phyloP scores from a whole-genome alignment of 495 filamentous ascomycete species.

The Elaphomyces granulatus region DNA sequence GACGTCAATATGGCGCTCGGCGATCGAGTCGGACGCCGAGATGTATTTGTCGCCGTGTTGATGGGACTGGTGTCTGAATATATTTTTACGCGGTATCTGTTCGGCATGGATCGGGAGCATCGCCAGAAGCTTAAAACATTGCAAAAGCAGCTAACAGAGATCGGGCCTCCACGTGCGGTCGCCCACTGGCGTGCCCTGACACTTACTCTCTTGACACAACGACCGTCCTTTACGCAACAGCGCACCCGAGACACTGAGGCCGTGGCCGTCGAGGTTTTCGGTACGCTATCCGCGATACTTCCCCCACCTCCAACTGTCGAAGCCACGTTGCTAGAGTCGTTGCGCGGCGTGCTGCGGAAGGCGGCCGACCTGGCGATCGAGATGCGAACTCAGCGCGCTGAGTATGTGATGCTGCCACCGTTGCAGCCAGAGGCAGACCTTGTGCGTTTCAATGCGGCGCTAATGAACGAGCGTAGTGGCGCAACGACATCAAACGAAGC shows the following conservation, averaged over 20 bases:
- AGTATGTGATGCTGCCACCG: slow-evolving; percentile 95
- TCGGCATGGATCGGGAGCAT: slow-evolving; percentile 95
- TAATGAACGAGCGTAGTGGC: slow-evolving; percentile 86
- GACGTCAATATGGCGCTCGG: slow-evolving; percentile 74
- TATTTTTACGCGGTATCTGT: slow-evolving; percentile 92
- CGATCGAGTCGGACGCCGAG: slow-evolving; percentile 72
- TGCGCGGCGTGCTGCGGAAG: slow-evolving; percentile 66
- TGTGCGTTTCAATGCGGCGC: slow-evolving; percentile 69
- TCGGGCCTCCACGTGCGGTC: slow-evolving; percentile 68
- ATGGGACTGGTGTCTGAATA: slow-evolving; percentile 99
- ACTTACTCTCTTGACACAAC: slow-evolving; percentile 67
- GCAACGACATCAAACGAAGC: slow-evolving; percentile 55
- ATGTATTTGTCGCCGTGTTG: slow-evolving; percentile 92
- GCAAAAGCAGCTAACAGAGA: slow-evolving; percentile 79
- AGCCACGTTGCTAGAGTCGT: slow-evolving; percentile 56
- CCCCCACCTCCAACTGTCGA: slow-evolving; percentile 70
- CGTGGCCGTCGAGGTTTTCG: slow-evolving; percentile 72
- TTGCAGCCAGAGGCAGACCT: slow-evolving; percentile 93
- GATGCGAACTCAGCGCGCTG: slow-evolving; percentile 90
- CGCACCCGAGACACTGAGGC: slow-evolving; percentile 77
- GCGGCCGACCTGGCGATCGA: slow-evolving; percentile 82
- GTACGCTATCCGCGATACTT: slow-evolving; percentile 61
- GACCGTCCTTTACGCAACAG: slow-evolving; percentile 58
- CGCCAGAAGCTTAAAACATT: slow-evolving; percentile 90
- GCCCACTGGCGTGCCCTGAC: slow-evolving; percentile 94